Conservation (phyloP, 805 yeast genomes). For the Candida sphagnicola region DNA sequence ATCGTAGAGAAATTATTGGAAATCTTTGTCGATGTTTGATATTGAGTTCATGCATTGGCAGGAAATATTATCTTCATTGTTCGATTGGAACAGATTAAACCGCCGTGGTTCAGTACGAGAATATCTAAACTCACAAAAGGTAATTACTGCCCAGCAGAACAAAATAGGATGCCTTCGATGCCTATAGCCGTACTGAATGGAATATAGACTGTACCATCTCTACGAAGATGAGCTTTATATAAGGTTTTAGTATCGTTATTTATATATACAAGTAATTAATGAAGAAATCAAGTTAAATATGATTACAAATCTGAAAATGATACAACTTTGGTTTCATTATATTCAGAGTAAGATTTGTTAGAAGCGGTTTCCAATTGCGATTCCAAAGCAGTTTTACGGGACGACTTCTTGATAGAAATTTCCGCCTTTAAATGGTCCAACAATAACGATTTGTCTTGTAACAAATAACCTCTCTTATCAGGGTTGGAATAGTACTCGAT, state of each 20-base stretch:
- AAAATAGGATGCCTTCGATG: too few relatives aligned
- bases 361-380: slow-evolving; percentile 33
- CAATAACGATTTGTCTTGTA: slow-evolving; percentile 33
- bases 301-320: slow-evolving; percentile 17
- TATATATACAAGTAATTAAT: neutral
- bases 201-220: too few relatives aligned
- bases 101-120: too few relatives aligned
- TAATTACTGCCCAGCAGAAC: too few relatives aligned
- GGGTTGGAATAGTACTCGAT: slow-evolving; percentile 72
- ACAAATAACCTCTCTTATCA: slow-evolving; percentile 72
- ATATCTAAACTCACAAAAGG: too few relatives aligned
- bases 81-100: too few relatives aligned
- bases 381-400: slow-evolving; percentile 33
- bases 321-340: slow-evolving; percentile 13
- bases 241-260: too few relatives aligned
- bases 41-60: too few relatives aligned
- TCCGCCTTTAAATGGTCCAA: slow-evolving; percentile 28
- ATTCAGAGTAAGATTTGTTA: slow-evolving; percentile 12
- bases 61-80: slow-evolving; percentile 11
- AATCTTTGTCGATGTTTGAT: slow-evolving; percentile 32
- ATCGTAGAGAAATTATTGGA: slow-evolving; percentile 37
- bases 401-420: slow-evolving; percentile 15
- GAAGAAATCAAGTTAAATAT: neutral
- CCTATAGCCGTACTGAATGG: too few relatives aligned
- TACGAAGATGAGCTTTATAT: too few relatives aligned